Evolutionary conservation across 495 filamentous ascomycete species (phyloP).

Genomic region (Polyplosphaeria fusca): DNA sequence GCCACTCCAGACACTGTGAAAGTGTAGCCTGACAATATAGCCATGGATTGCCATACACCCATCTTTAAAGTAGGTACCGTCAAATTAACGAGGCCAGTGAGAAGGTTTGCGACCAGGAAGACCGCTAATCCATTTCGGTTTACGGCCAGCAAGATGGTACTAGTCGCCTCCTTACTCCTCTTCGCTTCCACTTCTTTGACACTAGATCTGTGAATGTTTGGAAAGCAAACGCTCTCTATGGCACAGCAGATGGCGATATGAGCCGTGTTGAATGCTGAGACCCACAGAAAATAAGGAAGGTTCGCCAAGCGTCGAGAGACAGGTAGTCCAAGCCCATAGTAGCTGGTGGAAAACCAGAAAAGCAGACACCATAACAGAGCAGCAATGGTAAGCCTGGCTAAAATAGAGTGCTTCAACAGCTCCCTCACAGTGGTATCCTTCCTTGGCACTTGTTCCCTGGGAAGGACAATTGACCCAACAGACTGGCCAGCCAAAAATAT

Average conservation of each 20-base stretch:
- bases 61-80: slow-evolving; percentile 75
- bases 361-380: slow-evolving; percentile 62
- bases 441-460: slow-evolving; percentile 43
- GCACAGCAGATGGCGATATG: slow-evolving; percentile 75
- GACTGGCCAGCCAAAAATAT: slow-evolving; percentile 91
- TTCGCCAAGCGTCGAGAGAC: slow-evolving; percentile 91
- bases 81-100: slow-evolving; percentile 87
- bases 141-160: slow-evolving; percentile 71
- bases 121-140: slow-evolving; percentile 85
- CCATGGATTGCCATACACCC: slow-evolving; percentile 61
- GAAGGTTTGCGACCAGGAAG: slow-evolving; percentile 83
- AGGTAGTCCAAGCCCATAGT: slow-evolving; percentile 57
- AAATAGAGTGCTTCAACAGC: slow-evolving; percentile 45
- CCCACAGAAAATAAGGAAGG: slow-evolving; percentile 90
- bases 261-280: slow-evolving; percentile 76
- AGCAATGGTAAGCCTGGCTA: slow-evolving; percentile 60
- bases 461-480: slow-evolving; percentile 72
- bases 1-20: slow-evolving; percentile 63
- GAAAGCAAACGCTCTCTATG: slow-evolving; percentile 75
- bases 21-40: slow-evolving; percentile 69
- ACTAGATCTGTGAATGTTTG: slow-evolving; percentile 57
- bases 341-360: slow-evolving; percentile 64
- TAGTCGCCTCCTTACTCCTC: slow-evolving; percentile 64
- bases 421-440: slow-evolving; percentile 39
- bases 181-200: slow-evolving; percentile 45